Base-by-base conservation (phyloP, 1,284 basidiomycete species). In the Cerrena zonata region DNA sequence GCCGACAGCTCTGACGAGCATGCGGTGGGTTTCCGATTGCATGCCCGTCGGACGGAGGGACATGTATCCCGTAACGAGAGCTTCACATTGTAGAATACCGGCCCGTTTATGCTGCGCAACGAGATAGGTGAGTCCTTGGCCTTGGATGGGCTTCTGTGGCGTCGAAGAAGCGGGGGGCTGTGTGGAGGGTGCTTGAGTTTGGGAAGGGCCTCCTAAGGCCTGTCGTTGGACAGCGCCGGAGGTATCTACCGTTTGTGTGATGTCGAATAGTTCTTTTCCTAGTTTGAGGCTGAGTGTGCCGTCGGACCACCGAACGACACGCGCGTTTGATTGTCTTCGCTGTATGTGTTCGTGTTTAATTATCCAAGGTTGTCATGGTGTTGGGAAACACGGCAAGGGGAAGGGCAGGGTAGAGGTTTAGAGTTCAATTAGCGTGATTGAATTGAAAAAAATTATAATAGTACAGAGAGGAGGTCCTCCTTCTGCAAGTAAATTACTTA, bases 241-340 rank as follows among this genome's bases (percentile, higher is more conserved):
- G 10, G 77, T 84, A 61, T 92, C 89, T 53, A 87, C 70, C 51
- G 78, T 82, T 64, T 86, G 78, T 47, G 78, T 82, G 52, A 96
- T 84, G 69, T 96, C 92, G 66, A 94, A 94, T 4, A 94, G 75
- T 62, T 96, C 94, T 66, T 87, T 87, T 46, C 94, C 93, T 49
- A 96, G 74, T 57, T 89, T 85, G 34, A 96, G 77, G 60, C 90
- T 93, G 56, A 91, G 72, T 13, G 86, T 79, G 23, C 93, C 93
- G 63, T 96, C 94, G 21, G 91, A 94, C 93, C 93, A 96, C 5
- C 86, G 82, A 49, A 96, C 82, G 36, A 94, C 75, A 15, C 92
- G 86, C 55, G 85, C 81, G 64, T 96, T 96, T 7, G 91, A 91
- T 72, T 94, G 86, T 56, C 85, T 79, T 59, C 73, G 72, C 84